Evolutionary conservation across 2,329 filamentous ascomycete genomes (phyloP), one percentile per base, ranked within the genome.

Genomic region (Fusarium albidum): DNA sequence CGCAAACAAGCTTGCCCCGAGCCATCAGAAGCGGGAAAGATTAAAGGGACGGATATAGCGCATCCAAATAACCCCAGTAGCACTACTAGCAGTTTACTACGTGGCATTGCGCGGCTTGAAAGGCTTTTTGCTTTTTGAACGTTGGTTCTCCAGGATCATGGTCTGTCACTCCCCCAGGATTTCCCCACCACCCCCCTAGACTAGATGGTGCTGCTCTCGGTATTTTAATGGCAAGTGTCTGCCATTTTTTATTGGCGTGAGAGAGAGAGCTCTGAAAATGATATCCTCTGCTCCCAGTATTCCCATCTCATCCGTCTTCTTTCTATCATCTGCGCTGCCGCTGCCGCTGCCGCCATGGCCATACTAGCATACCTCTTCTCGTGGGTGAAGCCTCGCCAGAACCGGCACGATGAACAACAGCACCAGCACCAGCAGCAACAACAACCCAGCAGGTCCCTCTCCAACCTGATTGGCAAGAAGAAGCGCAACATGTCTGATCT

Each of bases 51-150:
- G n/a, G n/a, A n/a, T 45, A 55, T 47, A 59, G 40, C 41, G 49
- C 38, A 46, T 52, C 40, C 29, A 37, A 41, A 56, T 54, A 52
- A 27, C 37, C 48, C n/a, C 54, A 35, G 40, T 50, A n/a, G n/a
- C n/a, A n/a, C n/a, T n/a, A n/a, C n/a, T n/a, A n/a, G n/a, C n/a
- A n/a, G n/a, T n/a, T n/a, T n/a, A n/a, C n/a, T 61, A 54, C 52
- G 63, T 65, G 61, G 55, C 61, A 63, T 61, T 44, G 62, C 52
- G 61, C 49, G 61, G 63, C 63, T 51, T 41, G 49, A 17, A 47
- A 34, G n/a, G n/a, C n/a, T n/a, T n/a, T n/a, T n/a, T n/a, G n/a
- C n/a, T 55, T 51, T 55, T 66, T 50, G 52, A 51, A 15, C n/a
- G 44, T 44, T 48, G 33, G 45, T 47, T 52, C 50, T 43, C 49